A percentile compares a stretch with the other conserved stretches of the same genome.
These are phyloP conservation scores for Trametes sp. DNA, from an alignment of 1,284 basidiomycete genomes.

Conservation along the genomic window DNA sequence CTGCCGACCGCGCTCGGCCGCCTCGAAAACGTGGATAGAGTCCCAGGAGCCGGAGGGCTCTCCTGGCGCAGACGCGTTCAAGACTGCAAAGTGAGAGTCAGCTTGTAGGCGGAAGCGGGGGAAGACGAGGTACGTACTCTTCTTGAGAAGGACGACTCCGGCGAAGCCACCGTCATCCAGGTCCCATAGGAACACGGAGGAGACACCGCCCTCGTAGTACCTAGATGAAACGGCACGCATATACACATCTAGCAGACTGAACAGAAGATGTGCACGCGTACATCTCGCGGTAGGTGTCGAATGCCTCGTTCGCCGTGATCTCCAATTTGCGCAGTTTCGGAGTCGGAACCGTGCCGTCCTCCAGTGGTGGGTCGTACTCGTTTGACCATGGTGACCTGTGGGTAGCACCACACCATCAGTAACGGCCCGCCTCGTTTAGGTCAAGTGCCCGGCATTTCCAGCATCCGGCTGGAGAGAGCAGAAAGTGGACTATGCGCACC, in stretches of 20 bases:
- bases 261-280: conserved; percentile 47
- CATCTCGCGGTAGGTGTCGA: conserved; percentile 98
- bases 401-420: conserved; percentile 20
- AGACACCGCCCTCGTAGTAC: conserved; percentile 97
- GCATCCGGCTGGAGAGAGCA: too few species aligned
- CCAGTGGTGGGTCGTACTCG: conserved; percentile 88
- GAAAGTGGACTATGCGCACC: conserved; percentile 56
- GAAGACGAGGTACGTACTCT: conserved; percentile 74
- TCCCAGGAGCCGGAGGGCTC: conserved; percentile 93
- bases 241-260: not conserved
- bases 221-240: conserved; percentile 58
- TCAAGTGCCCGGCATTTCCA: too few species aligned
- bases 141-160: conserved; percentile 96
- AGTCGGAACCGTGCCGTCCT: conserved; percentile 88
- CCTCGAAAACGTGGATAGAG: conserved; percentile 98
- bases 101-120: not conserved
- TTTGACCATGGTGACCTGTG: conserved; percentile 96
- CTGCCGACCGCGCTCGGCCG: conserved; percentile 86
- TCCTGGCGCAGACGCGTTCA: conserved; percentile 58
- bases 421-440: not conserved
- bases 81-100: conserved; percentile 48
- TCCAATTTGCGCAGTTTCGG: conserved; percentile 91
- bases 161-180: conserved; percentile 96
- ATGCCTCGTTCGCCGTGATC: conserved; percentile 93
- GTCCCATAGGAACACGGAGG: conserved; percentile 99